phyloP scores from a whole-genome alignment of 2,329 filamentous ascomycete species.

The Cladophialophora psammophila region DNA sequence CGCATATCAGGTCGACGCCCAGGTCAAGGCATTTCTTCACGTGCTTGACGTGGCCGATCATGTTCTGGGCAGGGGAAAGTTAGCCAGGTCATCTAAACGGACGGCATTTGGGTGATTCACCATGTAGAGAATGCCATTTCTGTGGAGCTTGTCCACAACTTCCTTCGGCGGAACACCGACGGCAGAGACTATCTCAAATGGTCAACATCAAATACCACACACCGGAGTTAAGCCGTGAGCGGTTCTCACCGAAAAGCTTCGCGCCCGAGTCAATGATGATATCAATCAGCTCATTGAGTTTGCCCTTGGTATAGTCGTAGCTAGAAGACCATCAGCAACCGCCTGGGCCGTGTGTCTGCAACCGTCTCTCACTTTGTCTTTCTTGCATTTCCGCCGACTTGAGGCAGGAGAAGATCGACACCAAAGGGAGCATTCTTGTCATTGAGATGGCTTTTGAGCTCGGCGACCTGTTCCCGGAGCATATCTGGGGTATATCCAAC shows the following conservation, averaged over 20 bases:
- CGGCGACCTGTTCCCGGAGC: conserved; percentile 91
- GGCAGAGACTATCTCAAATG: conserved; percentile 71
- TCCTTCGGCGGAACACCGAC: conserved; percentile 90
- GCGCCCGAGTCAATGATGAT: conserved; percentile 92
- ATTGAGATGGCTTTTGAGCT: conserved; percentile 84
- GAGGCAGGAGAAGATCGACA: conserved; percentile 89
- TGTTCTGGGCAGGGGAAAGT: conserved; percentile 79
- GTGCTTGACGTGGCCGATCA: conserved; percentile 99
- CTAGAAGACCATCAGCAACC: conserved; percentile 57
- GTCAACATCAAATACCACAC: conserved; percentile 7
- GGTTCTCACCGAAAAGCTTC: conserved; percentile 71
- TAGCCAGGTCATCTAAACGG: conserved; percentile 19
- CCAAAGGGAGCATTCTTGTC: conserved; percentile 97
- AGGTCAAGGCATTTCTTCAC: conserved; percentile 93
- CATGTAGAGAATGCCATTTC: conserved; percentile 72
- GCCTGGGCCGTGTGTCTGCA: background rate
- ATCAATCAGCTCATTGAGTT: conserved; percentile 86
- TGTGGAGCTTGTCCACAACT: conserved; percentile 90
- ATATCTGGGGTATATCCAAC: conserved; percentile 91
- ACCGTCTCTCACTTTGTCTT: conserved; percentile 81
- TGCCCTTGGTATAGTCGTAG: conserved; percentile 99
- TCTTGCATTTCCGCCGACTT: conserved; percentile 90
- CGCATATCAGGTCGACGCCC: conserved; percentile 95
- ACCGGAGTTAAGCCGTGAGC: background rate
- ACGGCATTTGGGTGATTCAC: conserved; percentile 14